Evolutionary conservation across 2,329 filamentous ascomycete genomes (phyloP).

Genomic region (Aspergillus brasiliensis): DNA sequence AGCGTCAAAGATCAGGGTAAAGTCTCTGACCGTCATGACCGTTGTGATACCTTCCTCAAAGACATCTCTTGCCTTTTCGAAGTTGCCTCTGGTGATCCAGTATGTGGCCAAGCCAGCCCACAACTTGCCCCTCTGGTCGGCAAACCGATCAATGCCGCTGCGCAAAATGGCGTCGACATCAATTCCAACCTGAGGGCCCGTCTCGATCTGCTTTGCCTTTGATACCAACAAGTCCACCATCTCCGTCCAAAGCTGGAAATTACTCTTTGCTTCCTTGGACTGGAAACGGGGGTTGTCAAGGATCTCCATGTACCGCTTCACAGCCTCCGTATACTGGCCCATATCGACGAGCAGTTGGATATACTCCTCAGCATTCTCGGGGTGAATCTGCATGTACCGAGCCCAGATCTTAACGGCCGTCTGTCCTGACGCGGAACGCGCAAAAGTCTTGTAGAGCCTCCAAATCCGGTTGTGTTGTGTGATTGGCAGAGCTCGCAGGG

Average conservation of each 20-base stretch:
- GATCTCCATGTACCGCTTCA: constrained; percentile 86
- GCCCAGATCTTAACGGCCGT: constrained; percentile 94
- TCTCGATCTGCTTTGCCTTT: constrained; percentile 82
- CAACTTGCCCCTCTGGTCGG: constrained; percentile 90
- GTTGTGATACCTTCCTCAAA: constrained; percentile 97
- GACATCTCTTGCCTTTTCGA: constrained; percentile 87
- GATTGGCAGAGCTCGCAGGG: constrained; percentile 84
- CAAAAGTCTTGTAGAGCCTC: constrained; percentile 87
- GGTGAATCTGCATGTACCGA: constrained; percentile 95
- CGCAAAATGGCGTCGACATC: constrained; percentile 90
- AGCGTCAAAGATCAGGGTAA: constrained; percentile 92
- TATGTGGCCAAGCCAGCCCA: constrained; percentile 96
- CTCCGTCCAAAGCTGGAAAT: constrained; percentile 96
- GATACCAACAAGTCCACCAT: constrained; percentile 94
- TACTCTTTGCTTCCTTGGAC: constrained; percentile 91
- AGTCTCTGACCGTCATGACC: constrained; percentile 98
- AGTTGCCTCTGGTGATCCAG: constrained; percentile 90
- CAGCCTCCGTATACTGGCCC: constrained; percentile 84
- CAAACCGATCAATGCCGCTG: constrained; percentile 86
- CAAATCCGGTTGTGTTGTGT: constrained; percentile 96
- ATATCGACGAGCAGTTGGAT: constrained; percentile 84
- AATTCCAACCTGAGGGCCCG: constrained; percentile 77
- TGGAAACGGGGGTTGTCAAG: constrained; percentile 87
- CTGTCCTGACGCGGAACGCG: constrained; percentile 83
- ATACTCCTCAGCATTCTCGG: constrained; percentile 92